Conservation (phyloP, 495 filamentous ascomycete species). For the Neurospora pannonica region DNA sequence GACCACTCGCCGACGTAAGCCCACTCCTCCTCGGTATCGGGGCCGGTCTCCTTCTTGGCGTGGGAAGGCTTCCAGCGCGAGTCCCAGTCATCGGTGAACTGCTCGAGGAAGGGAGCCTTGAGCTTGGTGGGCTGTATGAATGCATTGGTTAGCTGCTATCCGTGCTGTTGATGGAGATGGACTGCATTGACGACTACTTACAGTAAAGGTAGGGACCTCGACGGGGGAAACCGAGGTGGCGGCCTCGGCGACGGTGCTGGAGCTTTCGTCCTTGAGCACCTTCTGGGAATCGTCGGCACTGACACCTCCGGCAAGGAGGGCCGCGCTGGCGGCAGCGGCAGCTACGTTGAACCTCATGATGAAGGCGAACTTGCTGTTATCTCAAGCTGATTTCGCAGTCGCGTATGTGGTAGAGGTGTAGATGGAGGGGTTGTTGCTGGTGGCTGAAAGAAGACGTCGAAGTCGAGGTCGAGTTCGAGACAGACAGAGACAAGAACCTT, state of each 20-base stretch:
- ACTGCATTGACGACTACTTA: constrained; percentile 37
- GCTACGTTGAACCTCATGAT: constrained; percentile 70
- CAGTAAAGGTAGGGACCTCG: constrained; percentile 79
- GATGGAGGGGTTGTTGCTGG: background rate
- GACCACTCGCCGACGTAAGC: constrained; percentile 94
- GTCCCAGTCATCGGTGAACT: constrained; percentile 95
- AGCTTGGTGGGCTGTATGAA: constrained; percentile 66
- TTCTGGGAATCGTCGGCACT: constrained; percentile 63
- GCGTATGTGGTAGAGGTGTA: constrained; percentile 11
- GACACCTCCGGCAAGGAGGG: constrained; percentile 57
- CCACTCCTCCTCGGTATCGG: constrained; percentile 88
- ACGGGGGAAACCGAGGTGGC: constrained; percentile 42
- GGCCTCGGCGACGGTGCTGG: constrained; percentile 35
- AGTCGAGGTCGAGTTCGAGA: constrained; percentile 9
- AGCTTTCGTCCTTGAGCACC: constrained; percentile 36
- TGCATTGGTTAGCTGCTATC: constrained; percentile 19
- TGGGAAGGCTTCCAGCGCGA: constrained; percentile 84
- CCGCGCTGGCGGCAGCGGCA: constrained; percentile 59
- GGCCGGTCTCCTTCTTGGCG: constrained; percentile 80
- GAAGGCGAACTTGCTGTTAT: constrained; percentile 8
- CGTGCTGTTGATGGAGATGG: background rate
- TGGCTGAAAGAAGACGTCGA: constrained; percentile 10
- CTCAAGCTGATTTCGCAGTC: constrained; percentile 8
- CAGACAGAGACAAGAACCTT: constrained; percentile 14
- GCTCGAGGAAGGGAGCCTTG: constrained; percentile 93